A percentile compares a stretch with the other conserved stretches of the same genome.
These are phyloP conservation scores for Tylopilus balloui DNA, from an alignment of 768 basidiomycete genomes.

Conservation along the genomic window DNA sequence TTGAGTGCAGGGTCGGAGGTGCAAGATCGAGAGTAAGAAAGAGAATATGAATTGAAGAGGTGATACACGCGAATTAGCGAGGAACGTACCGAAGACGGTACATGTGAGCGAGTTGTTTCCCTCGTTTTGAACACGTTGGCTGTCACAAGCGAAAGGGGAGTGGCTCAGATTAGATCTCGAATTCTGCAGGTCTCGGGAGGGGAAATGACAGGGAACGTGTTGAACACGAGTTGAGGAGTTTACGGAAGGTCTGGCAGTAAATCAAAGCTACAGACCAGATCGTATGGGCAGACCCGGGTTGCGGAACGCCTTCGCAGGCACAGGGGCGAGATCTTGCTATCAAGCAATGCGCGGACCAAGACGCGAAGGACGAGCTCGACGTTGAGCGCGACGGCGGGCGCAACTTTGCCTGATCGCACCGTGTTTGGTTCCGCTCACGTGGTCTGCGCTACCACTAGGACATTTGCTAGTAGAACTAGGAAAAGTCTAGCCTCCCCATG, in stretches of 20 bases:
- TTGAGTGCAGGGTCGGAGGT: constrained; percentile 23
- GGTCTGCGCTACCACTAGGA: background rate
- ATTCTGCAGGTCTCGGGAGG: constrained; percentile 12
- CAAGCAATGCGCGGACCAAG: background rate
- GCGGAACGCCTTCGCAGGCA: background rate
- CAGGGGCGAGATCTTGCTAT: background rate
- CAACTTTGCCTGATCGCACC: constrained; percentile 3
- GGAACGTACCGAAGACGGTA: constrained; percentile 75
- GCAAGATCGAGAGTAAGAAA: constrained; percentile 20
- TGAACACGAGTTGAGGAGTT: constrained; percentile 59
- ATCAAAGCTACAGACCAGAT: background rate
- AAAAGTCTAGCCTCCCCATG: constrained; percentile 1
- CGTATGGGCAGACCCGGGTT: background rate
- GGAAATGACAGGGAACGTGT: constrained; percentile 62
- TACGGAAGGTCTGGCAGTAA: constrained; percentile 23
- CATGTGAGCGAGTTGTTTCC: constrained; percentile 45
- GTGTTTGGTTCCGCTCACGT: constrained; percentile 10
- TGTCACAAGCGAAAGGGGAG: constrained; percentile 25
- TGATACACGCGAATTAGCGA: constrained; percentile 28
- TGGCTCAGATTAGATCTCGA: constrained; percentile 32
- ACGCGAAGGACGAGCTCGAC: background rate
- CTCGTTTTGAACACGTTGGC: constrained; percentile 73
- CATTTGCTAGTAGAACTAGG: background rate
- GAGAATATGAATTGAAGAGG: constrained; percentile 22
- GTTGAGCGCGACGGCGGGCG: background rate